phyloP scores from a whole-genome alignment of 2,329 filamentous ascomycete species.

The Dothideomycetes sp. region DNA sequence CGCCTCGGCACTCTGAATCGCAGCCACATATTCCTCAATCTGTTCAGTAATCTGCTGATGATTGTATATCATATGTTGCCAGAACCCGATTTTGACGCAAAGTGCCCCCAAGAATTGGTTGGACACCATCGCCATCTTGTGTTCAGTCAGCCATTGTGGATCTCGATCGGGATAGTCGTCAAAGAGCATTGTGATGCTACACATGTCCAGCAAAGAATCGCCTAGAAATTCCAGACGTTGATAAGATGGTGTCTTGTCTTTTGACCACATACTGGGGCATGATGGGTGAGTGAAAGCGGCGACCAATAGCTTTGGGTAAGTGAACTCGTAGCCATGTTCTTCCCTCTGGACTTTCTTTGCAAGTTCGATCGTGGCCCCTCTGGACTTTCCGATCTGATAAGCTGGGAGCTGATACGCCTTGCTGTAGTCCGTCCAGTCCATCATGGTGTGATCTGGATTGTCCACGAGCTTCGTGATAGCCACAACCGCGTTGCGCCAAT shows the following conservation, averaged over 20 bases:
- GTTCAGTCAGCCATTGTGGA: slow-evolving; percentile 94
- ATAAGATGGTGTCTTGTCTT: slow-evolving; percentile 77
- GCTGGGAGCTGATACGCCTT: slow-evolving; percentile 56
- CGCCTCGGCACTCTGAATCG: slow-evolving; percentile 47
- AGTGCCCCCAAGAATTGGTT: slow-evolving; percentile 87
- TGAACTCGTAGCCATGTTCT: slow-evolving; percentile 58
- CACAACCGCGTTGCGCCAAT: slow-evolving; percentile 52
- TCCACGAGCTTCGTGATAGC: slow-evolving; percentile 63
- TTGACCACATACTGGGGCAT: slow-evolving; percentile 55
- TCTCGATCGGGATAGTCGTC: slow-evolving; percentile 66
- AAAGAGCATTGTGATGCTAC: slow-evolving; percentile 74
- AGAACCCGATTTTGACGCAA: slow-evolving; percentile 67
- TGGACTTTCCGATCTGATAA: slow-evolving; percentile 57
- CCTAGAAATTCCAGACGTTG: slow-evolving; percentile 89
- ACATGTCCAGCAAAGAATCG: slow-evolving; percentile 80
- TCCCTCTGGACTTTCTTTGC: slow-evolving; percentile 53
- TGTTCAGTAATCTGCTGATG: slow-evolving; percentile 42
- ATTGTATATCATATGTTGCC: slow-evolving; percentile 56
- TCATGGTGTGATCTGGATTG: slow-evolving; percentile 58
- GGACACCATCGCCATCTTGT: slow-evolving; percentile 99
- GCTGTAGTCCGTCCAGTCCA: slow-evolving; percentile 64
- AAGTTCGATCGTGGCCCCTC: slow-evolving; percentile 60
- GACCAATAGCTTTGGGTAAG: slow-evolving; percentile 63
- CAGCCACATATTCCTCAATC: slow-evolving; percentile 46
- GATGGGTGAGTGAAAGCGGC: slow-evolving; percentile 87